These are phyloP conservation scores for Glycine soja DNA, from an alignment of 306 rosid species.

Conservation along the genomic window DNA sequence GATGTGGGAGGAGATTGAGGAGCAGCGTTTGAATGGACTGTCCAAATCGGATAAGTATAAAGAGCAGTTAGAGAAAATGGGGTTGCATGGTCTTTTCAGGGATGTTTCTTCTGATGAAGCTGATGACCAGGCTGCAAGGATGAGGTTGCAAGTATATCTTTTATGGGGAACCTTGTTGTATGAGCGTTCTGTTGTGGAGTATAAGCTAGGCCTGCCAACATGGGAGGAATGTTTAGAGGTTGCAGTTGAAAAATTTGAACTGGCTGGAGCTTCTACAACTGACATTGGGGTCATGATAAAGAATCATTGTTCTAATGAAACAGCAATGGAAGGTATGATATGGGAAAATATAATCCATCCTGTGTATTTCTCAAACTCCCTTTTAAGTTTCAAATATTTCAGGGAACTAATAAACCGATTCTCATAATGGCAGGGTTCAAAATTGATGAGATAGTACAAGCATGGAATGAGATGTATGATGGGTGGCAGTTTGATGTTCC, in stretches of 20 bases:
- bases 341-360: not conserved
- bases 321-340: constrained; percentile 82
- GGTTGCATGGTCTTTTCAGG: constrained; percentile 64
- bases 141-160: constrained; percentile 82
- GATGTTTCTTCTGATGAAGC: constrained; percentile 79
- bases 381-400: constrained; percentile 36
- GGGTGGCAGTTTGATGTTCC: constrained; percentile 97
- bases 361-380: constrained; percentile 15
- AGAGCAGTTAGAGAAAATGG: constrained; percentile 69
- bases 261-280: constrained; percentile 88
- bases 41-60: constrained; percentile 73
- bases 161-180: constrained; percentile 91
- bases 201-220: constrained; percentile 76
- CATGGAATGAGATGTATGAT: constrained; percentile 98
- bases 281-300: constrained; percentile 95
- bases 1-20: constrained; percentile 92
- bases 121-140: constrained; percentile 73
- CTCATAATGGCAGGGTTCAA: constrained; percentile 72
- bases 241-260: constrained; percentile 90
- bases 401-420: constrained; percentile 39
- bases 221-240: constrained; percentile 98
- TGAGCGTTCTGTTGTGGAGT: constrained; percentile 90
- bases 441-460: constrained; percentile 93
- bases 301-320: constrained; percentile 93
- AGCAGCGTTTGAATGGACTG: constrained; percentile 78